These are phyloP conservation scores for Debaryomyces castellii DNA, from an alignment of 805 yeast genomes.

Conservation along the genomic window DNA sequence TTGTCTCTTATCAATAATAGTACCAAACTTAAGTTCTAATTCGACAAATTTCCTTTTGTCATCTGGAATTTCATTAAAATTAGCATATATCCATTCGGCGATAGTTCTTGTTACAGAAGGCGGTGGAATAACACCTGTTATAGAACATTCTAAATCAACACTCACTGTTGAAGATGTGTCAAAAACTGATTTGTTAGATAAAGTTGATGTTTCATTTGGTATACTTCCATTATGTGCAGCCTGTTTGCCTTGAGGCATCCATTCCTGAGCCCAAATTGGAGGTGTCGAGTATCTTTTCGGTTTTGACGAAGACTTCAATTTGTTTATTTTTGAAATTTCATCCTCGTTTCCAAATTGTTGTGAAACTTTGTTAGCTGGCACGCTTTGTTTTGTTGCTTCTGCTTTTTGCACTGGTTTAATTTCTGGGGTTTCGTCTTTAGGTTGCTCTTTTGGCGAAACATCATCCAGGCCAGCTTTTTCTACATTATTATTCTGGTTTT, in stretches of 20 bases:
- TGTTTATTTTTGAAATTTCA: slow-evolving; percentile 26
- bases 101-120: slow-evolving; percentile 80
- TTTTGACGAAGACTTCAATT: slow-evolving; percentile 31
- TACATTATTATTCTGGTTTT: neutral
- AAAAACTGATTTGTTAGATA: slow-evolving; percentile 29
- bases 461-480: neutral
- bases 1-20: slow-evolving; percentile 60
- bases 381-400: too few species aligned
- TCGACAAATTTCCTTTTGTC: slow-evolving; percentile 58
- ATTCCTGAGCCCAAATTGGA: slow-evolving; percentile 84
- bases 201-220: slow-evolving; percentile 3
- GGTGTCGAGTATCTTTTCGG: slow-evolving; percentile 63
- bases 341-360: slow-evolving; percentile 21
- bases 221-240: neutral
- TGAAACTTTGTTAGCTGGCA: too few species aligned
- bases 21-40: slow-evolving; percentile 73
- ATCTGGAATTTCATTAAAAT: slow-evolving; percentile 60
- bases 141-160: slow-evolving; percentile 47
- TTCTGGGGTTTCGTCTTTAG: neutral
- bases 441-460: neutral
- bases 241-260: slow-evolving; percentile 44
- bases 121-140: slow-evolving; percentile 74
- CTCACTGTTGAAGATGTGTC: slow-evolving; percentile 29
- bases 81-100: slow-evolving; percentile 88
- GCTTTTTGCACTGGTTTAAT: neutral